Base-by-base conservation (phyloP, 805 yeast genomes). In the Yarrowia osloensis region DNA sequence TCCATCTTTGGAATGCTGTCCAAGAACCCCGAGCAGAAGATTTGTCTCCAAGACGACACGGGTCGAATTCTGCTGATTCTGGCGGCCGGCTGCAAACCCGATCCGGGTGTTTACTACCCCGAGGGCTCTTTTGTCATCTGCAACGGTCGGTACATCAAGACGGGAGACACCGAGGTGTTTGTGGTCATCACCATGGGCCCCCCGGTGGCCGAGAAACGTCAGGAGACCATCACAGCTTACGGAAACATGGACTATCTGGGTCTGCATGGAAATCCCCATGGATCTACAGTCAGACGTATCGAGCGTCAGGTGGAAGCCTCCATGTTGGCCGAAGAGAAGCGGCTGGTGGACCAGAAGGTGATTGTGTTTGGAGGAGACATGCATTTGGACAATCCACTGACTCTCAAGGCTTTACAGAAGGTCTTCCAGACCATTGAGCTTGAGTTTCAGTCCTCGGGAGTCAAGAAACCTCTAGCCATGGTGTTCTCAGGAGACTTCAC, bases 161-260 rank as follows among this genome's bases (percentile, higher is more conserved):
- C 66, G 2, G 75, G 74, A 13, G 73, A 73, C 47, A 12, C 24
- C 5, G 81, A 81, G 29, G 86, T 83, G 57, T 92, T 95, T 74
- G 86, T 88, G 70, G 96, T 89, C 0, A 82, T 89, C 31, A 83
- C 88, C 4, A 81, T 95, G 62, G 88, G 89, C 3, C 97, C 91
- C 68, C 98, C 99, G 2, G 92, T 95, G 0, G 88, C 91, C 3
- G 99, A 95, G 74, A 81, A 84, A 70, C 81, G 98, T 68, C 86
- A 82, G 9, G 76, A 74, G 0, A 82, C 96, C 0, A 73, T 86
- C 67, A 93, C 89, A 28, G 87, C 88, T 0, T 86, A 86, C 68
- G 98, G 97, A 0, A 84, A 88, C 70, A 72, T 90, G 26, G 98
- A 95, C 75, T 88, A 92, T 70, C 77, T 83, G 67, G 86, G 83